Conservation (phyloP, 306 rosid species). For the Vigna radiata region DNA sequence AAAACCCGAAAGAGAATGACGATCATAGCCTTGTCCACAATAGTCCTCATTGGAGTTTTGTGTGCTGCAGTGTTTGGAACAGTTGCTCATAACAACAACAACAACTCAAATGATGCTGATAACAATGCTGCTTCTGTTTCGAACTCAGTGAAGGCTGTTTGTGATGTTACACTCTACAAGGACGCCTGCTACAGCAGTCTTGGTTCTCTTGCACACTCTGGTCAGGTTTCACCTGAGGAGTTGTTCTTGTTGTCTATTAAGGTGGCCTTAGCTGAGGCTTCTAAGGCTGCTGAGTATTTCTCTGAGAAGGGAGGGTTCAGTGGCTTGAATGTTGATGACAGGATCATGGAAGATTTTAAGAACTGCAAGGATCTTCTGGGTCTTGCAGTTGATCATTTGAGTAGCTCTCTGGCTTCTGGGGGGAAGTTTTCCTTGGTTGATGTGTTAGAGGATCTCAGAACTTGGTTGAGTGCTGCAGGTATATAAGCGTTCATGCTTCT, state of each 20-base stretch:
- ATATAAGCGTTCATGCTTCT: background rate
- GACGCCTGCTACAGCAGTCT: constrained; percentile 59
- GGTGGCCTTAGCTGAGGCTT: constrained; percentile 55
- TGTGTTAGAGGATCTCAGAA: constrained; percentile 64
- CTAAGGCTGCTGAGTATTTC: constrained; percentile 46
- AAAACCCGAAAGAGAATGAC: constrained; percentile 56
- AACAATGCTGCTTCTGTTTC: constrained; percentile 26
- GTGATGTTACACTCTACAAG: constrained; percentile 69
- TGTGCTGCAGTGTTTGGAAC: constrained; percentile 65
- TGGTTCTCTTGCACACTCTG: constrained; percentile 47
- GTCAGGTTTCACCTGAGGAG: constrained; percentile 54
- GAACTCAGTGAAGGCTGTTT: constrained; percentile 62
- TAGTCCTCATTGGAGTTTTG: constrained; percentile 58
- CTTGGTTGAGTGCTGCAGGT: constrained; percentile 86
- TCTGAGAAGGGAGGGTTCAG: constrained; percentile 46
- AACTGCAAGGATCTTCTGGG: constrained; percentile 66
- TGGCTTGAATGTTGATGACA: constrained; percentile 48
- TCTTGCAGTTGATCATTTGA: constrained; percentile 71
- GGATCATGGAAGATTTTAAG: constrained; percentile 47
- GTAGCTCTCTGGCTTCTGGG: constrained; percentile 48
- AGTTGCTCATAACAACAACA: constrained; percentile 3
- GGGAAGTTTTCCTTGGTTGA: constrained; percentile 52
- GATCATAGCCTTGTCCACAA: constrained; percentile 59
- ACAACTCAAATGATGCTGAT: constrained; percentile 3
- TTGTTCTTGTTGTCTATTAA: constrained; percentile 56